phyloP scores from a whole-genome alignment of 805 yeast genomes.

The Metschnikowia aberdeeniae region DNA sequence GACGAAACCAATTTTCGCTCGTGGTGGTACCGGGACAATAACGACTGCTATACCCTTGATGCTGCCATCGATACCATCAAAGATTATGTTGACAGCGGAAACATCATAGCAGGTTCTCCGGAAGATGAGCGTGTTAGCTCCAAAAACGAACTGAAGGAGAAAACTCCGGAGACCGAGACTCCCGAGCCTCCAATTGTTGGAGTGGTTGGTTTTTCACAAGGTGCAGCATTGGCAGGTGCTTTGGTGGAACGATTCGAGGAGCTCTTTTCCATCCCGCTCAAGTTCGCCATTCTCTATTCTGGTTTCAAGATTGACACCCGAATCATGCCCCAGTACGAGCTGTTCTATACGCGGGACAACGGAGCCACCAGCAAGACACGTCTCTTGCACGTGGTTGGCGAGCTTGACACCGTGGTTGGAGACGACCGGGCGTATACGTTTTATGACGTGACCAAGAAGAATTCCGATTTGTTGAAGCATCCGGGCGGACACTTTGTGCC shows the following conservation, averaged over 20 bases:
- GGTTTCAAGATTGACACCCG: constrained; percentile 46
- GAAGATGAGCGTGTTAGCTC: constrained; percentile 18
- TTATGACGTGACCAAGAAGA: constrained; percentile 36
- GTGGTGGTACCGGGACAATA: constrained; percentile 71
- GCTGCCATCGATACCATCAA: constrained; percentile 47
- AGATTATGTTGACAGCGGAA: constrained; percentile 54
- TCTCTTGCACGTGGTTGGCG: constrained; percentile 76
- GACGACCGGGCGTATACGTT: constrained; percentile 64
- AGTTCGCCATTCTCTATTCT: constrained; percentile 73
- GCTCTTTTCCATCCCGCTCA: constrained; percentile 47
- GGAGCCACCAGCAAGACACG: constrained; percentile 20
- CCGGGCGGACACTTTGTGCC: constrained; percentile 99
- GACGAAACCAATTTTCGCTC: constrained; percentile 44
- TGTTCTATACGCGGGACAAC: constrained; percentile 20
- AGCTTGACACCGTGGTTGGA: constrained; percentile 81
- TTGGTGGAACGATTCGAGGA: constrained; percentile 56
- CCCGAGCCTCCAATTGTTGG: constrained; percentile 68
- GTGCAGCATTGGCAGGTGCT: constrained; percentile 82
- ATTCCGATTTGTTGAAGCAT: constrained; percentile 64
- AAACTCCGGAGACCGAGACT: constrained; percentile 10
- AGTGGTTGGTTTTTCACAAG: constrained; percentile 88
- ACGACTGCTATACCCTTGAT: constrained; percentile 43
- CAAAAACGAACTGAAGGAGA: background rate
- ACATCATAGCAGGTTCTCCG: constrained; percentile 33
- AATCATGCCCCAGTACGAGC: constrained; percentile 23